phyloP scores from a whole-genome alignment of 208 protist genomes.

The Trypanosoma caninum region DNA sequence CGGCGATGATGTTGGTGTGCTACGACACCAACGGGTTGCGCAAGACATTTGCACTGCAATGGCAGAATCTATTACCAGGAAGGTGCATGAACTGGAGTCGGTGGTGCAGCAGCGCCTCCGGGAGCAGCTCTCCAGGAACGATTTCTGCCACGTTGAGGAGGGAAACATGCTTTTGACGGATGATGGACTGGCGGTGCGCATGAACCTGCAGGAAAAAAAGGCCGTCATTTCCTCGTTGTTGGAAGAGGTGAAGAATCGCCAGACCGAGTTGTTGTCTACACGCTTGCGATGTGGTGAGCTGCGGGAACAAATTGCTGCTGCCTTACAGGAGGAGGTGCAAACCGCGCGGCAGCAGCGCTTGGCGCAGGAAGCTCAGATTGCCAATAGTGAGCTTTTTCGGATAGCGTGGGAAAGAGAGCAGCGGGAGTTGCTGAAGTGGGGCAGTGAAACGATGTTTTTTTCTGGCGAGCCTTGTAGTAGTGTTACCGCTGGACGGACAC shows the following conservation, averaged over 20 bases:
- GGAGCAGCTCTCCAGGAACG: constrained; percentile 6
- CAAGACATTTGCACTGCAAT: constrained; percentile 22
- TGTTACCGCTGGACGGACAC: constrained; percentile 26
- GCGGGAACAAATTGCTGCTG: constrained; percentile 21
- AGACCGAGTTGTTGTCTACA: background rate
- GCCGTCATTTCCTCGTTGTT: constrained; percentile 28
- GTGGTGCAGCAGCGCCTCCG: constrained; percentile 19
- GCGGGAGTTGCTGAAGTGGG: constrained; percentile 44
- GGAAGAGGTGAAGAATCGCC: constrained; percentile 23
- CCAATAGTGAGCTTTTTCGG: constrained; percentile 42
- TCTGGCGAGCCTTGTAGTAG: constrained; percentile 1
- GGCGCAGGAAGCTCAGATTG: constrained; percentile 40
- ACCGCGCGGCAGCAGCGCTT: constrained; percentile 36
- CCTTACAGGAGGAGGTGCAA: constrained; percentile 35
- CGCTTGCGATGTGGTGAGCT: constrained; percentile 27
- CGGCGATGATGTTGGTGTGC: constrained; percentile 11
- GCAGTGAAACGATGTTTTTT: constrained; percentile 11
- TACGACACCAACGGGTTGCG: constrained; percentile 10
- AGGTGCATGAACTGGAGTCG: constrained; percentile 25
- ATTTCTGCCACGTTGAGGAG: constrained; percentile 9
- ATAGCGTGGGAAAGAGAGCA: constrained; percentile 56
- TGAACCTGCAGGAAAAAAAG: constrained; percentile 43
- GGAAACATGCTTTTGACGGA: constrained; percentile 14
- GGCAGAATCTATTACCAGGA: constrained; percentile 4
- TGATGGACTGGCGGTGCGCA: constrained; percentile 15